Base-by-base conservation (phyloP, 2,329 filamentous ascomycete genomes). In the Colletotrichum orchidophilum region DNA sequence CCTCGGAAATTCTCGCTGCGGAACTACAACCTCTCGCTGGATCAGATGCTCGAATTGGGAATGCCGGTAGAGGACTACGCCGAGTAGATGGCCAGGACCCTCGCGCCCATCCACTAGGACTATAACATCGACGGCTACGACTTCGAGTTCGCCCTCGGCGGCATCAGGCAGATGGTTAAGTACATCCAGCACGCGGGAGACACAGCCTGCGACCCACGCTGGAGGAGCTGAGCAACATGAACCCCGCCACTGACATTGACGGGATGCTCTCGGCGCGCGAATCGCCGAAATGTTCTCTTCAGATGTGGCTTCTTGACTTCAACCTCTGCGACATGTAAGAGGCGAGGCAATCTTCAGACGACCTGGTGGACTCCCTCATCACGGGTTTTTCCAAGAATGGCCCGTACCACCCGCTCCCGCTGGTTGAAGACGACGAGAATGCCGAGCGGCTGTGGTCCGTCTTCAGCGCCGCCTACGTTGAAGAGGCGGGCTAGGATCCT, bases 81-180 rank as follows among this genome's bases (percentile, higher is more conserved):
- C 9, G 12, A n/a, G 24, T 24, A 21, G 5, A 54, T 31, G 52
- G 52, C 11, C 50, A 49, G n/a, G 18, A 21, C 42, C 42, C 42
- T 3, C 24, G 50, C 50, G 3, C 24, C 6, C 1, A 33, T 27
- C n/a, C 50, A 53, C 18, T 53, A 2, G 5, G 18, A 2, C 24
- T 18, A 18, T 6, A 26, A 26, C 18, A 6, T 26, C 18, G 24
- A 53, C 50, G 5, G n/a, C 50, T 75, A 75, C 50, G 74, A 76
- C 52, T 49, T 75, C 13, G 75, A 77, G 63, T 76, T 75, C 33
- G 75, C 74, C 5, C 53, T 76, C 2, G 75, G 75, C 12, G 50
- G 50, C 12, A 33, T n/a, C n/a, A n/a, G n/a, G n/a, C n/a, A n/a
- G n/a, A n/a, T n/a, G n/a, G n/a, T n/a, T n/a, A n/a, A n/a, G n/a